phyloP scores from a whole-genome alignment of 768 basidiomycete genomes.

The Mycena olivaceomarginata region DNA sequence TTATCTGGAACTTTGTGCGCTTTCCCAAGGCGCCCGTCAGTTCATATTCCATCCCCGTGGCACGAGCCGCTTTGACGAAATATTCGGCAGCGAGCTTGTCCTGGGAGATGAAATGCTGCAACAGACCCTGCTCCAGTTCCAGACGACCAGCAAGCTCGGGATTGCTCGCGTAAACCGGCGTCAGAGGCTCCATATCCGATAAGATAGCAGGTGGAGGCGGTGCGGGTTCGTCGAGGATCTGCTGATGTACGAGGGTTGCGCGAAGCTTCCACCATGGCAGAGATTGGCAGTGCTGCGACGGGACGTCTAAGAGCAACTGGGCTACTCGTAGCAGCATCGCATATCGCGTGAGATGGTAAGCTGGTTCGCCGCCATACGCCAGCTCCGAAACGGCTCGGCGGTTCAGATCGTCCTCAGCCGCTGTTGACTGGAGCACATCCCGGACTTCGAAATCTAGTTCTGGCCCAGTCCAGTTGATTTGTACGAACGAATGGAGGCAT shows the following conservation, averaged over 20 bases:
- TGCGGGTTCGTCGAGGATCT: conserved; percentile 90
- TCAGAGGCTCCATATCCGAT: conserved; percentile 64
- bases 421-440: conserved; percentile 58
- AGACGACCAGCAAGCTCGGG: conserved; percentile 82
- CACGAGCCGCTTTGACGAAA: conserved; percentile 86
- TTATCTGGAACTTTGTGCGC: conserved; percentile 94
- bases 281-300: conserved; percentile 70
- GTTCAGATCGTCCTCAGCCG: conserved; percentile 73
- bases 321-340: conserved; percentile 87
- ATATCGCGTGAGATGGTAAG: conserved; percentile 89
- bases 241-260: conserved; percentile 81
- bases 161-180: conserved; percentile 63
- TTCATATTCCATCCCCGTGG: conserved; percentile 90
- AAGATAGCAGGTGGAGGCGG: conserved; percentile 67
- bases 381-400: conserved; percentile 83
- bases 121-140: conserved; percentile 84
- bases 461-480: conserved; percentile 98
- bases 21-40: conserved; percentile 95
- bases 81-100: conserved; percentile 86
- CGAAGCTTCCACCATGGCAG: conserved; percentile 92
- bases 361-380: conserved; percentile 93
- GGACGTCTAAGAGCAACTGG: conserved; percentile 77
- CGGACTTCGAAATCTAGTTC: conserved; percentile 77
- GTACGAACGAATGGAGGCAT: conserved; percentile 92
- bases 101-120: conserved; percentile 85